Base-by-base conservation (phyloP, 2,329 filamentous ascomycete species). In the Graphilbum sp. region DNA sequence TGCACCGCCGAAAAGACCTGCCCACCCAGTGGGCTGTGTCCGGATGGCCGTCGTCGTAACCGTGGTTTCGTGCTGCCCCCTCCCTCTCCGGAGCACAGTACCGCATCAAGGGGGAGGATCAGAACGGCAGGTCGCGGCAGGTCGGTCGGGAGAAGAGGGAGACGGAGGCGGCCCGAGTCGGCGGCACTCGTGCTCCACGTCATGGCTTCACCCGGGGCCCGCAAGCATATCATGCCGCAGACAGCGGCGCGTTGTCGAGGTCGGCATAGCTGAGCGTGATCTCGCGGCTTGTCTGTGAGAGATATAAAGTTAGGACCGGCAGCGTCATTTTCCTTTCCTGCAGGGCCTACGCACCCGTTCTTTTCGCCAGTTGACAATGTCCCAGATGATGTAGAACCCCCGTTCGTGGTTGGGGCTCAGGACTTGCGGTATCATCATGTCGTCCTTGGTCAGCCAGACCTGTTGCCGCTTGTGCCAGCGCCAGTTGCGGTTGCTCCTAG, bases 401-500 rank as follows among this genome's bases (percentile, higher is more conserved):
- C 73, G 67, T 54, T 79, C 75, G 36, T 72, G 68, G 37, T 60
- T 67, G 12, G 64, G 63, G 38, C 69, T 69, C 33, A 79, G 53
- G 15, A 67, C 61, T 41, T 74, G 70, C 23, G 74, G 74, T 33
- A 69, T 65, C 70, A 78, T 72, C 46, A 72, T 59, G 40, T 78
- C 72, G 48, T 79, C 75, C 53, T 79, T 79, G 5, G 75, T 79
- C 36, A 79, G 56, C 75, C 75, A 79, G 19, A 77, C 54, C 46
- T 73, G 70, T 19, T 74, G 56, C 52, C 75, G 75, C 59, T 77
- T 77, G 52, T 79, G 74, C 68, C 74, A 79, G 43, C 75, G 62
- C 75, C 75, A 79, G 52, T 75, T 75, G 17, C 75, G 66, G 41
- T 66, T 67, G 47, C 72, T 70, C 32, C 73, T 78, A 41, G 12